Percentiles rank a stretch among this genome's conserved stretches.
Evolutionary conservation across 2,329 filamentous ascomycete genomes (phyloP).

Genomic region (Fusarium hainanense): DNA sequence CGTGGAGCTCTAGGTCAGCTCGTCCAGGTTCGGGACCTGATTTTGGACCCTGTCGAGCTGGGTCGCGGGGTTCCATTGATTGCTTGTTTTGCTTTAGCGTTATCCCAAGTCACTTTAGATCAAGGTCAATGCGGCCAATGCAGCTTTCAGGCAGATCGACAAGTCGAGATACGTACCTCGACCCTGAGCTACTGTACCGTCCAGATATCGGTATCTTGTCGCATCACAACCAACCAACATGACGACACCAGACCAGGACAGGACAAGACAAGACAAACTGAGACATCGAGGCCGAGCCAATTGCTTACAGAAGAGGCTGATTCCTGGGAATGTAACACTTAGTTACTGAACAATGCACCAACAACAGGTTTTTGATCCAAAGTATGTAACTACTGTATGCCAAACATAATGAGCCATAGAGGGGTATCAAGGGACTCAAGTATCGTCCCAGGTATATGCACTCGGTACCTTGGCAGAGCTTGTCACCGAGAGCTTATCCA

Average conservation of each 20-base stretch:
- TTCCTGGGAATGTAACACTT: conserved; percentile 27
- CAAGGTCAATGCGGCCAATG: conserved; percentile 35
- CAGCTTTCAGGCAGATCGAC: conserved; percentile 43
- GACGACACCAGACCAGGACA: conserved; percentile 30
- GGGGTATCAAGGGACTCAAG: conserved; percentile 15
- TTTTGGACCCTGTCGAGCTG: conserved; percentile 45
- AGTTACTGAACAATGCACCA: conserved; percentile 11
- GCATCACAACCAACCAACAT: conserved; percentile 21
- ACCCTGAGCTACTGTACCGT: conserved; percentile 1
- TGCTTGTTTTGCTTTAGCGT: conserved; percentile 38
- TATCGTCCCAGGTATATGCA: conserved; percentile 10
- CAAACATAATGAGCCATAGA: conserved; percentile 4
- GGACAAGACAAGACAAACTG: conserved; percentile 16
- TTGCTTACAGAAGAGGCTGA: conserved; percentile 26
- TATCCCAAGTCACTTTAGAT: conserved; percentile 21
- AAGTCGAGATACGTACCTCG: conserved; percentile 28
- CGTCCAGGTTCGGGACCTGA: conserved; percentile 39
- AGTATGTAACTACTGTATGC: background rate
- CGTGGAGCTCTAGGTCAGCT: conserved; percentile 40
- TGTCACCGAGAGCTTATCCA: conserved; percentile 10
- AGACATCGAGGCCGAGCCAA: conserved; percentile 28
- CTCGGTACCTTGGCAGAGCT: conserved; percentile 12
- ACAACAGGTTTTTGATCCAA: conserved; percentile 36
- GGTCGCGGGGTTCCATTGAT: conserved; percentile 21
- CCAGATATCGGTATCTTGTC: background rate